Evolutionary conservation across 2,329 filamentous ascomycete genomes (phyloP), one percentile per base, ranked within the genome.

Genomic region (Ascomycota sp.): DNA sequence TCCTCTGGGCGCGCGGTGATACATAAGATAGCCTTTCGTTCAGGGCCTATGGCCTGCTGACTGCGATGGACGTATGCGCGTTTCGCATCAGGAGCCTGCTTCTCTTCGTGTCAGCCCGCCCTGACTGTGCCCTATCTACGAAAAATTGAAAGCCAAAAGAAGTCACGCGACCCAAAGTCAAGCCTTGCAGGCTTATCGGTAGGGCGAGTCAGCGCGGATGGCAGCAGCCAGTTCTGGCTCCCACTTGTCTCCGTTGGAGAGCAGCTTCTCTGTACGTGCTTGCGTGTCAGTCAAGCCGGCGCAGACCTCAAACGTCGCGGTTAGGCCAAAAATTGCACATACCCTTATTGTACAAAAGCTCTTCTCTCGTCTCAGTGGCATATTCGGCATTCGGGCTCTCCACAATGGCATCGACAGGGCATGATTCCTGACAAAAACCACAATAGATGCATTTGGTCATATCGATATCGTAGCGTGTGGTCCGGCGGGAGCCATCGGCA

Each of bases 361-460:
- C 86, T 57, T 98, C 86, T 51, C 86, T 73, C 38, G 67, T 71
- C 58, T 70, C 67, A 24, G 67, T 71, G 25, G 65, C 59, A 43
- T 72, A 71, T 50, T 72, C 67, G 42, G 66, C 65, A 42, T 71
- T 71, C 40, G 67, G 67, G 29, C 61, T 66, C 53, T 71, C 67
- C 32, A 72, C 67, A 41, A 69, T 98, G 35, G 89, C 89, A 58
- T 98, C 89, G 32, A 98, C 89, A 27, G 89, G 89, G 61, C 89
- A 98, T 40, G 81, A 92, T 65, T 98, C 89, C 63, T 94, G 86
- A 70, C 89, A 95, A 63, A 92, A 91, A 30, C 89, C 89, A 55
- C 89, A 95, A 72, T 95, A 98, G 58, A 98, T 98, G 63, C 89
- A 98, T 69, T 98, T 98, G 48, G 89, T 95, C 89, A 98, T 98